These are phyloP conservation scores for Yarrowia osloensis DNA, from an alignment of 805 yeast genomes.

Conservation along the genomic window DNA sequence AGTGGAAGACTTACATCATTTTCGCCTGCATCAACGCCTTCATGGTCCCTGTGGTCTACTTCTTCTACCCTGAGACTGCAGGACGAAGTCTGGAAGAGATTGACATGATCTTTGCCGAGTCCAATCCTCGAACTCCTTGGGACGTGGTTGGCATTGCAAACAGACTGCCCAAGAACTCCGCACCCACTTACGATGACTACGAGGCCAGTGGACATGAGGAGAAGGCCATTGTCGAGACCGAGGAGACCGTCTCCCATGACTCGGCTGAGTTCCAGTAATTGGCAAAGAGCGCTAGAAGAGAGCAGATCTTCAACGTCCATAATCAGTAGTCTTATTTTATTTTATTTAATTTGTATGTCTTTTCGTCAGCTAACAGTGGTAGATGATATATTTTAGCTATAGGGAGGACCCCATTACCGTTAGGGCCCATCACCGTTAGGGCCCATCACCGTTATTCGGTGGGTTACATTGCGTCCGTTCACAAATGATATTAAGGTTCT, in stretches of 20 bases:
- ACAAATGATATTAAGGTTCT: no score
- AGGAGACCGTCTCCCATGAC: background rate
- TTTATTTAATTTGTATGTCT: no score
- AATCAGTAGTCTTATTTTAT: no score
- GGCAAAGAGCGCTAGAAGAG: no score
- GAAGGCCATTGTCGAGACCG: background rate
- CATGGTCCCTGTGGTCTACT: slow-evolving; percentile 22
- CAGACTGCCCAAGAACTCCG: slow-evolving; percentile 37
- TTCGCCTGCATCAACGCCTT: slow-evolving; percentile 28
- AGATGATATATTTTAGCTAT: no score
- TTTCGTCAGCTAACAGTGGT: no score
- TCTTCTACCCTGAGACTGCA: slow-evolving; percentile 19
- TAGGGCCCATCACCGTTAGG: no score
- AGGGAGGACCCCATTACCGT: no score
- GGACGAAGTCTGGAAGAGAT: slow-evolving; percentile 20
- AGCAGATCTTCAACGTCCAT: no score
- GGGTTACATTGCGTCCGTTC: no score
- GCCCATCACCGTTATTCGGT: no score
- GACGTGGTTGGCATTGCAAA: slow-evolving; percentile 46
- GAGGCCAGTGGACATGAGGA: background rate
- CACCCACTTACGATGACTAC: background rate
- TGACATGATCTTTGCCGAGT: slow-evolving; percentile 29
- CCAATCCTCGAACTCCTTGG: slow-evolving; percentile 48
- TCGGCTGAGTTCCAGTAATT: background rate
- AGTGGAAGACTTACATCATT: slow-evolving; percentile 9